Evolutionary conservation across 2,329 filamentous ascomycete genomes (phyloP).

Genomic region (Trichoderma afroharzianum): DNA sequence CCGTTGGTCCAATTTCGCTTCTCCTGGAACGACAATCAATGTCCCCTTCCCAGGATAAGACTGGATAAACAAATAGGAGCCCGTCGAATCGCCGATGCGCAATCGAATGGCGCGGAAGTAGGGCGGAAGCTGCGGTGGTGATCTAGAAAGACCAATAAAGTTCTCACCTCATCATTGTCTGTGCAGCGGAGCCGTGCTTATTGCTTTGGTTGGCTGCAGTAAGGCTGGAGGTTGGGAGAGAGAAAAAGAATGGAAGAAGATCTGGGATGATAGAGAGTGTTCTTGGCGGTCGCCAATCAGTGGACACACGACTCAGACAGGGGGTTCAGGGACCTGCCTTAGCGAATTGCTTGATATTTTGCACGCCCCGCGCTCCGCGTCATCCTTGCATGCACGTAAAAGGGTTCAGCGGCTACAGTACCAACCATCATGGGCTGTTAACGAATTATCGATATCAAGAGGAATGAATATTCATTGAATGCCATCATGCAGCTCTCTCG

Average conservation of each 20-base stretch:
- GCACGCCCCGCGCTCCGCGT: background rate
- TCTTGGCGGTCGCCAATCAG: background rate
- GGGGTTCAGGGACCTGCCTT: conserved; percentile 7
- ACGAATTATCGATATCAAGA: background rate
- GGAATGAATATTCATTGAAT: background rate
- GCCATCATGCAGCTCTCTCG: background rate
- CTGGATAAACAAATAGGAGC: background rate
- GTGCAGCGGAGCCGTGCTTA: background rate
- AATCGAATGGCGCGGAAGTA: background rate
- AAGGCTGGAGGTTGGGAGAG: background rate
- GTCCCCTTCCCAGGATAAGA: background rate
- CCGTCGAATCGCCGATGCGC: background rate
- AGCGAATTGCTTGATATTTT: conserved; percentile 9
- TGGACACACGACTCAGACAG: background rate
- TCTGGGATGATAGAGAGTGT: background rate
- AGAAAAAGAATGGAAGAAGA: background rate
- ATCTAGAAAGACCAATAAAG: background rate
- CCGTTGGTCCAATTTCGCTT: conserved; percentile 2
- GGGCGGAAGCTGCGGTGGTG: background rate
- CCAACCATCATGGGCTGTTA: background rate
- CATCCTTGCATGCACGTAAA: background rate
- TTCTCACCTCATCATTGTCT: conserved; percentile 1
- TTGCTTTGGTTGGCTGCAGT: background rate
- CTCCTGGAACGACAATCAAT: background rate
- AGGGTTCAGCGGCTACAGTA: background rate